Conservation (phyloP, 2,329 filamentous ascomycete genomes). For the Gaeumannomyces tritici region DNA sequence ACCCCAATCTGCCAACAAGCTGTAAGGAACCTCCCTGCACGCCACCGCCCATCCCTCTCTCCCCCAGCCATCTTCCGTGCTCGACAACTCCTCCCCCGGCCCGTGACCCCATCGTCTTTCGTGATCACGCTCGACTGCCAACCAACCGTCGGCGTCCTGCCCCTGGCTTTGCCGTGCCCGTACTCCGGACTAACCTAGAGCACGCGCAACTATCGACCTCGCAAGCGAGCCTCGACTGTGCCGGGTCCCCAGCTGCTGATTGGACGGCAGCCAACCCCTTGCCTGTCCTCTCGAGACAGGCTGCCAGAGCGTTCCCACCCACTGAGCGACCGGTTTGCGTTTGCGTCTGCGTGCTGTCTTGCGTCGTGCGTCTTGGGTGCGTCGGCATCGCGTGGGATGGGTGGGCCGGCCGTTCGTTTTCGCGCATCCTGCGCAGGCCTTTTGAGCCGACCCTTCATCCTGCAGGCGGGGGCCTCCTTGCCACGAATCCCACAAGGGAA, state of each 20-base stretch:
- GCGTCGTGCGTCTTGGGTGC: not conserved
- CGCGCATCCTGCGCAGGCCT: too few species aligned
- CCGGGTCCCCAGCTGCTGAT: not conserved
- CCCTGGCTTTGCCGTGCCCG: not conserved
- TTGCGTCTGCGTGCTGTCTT: not conserved
- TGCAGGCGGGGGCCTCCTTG: not conserved
- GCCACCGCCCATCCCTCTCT: not conserved
- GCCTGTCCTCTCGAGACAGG: not conserved
- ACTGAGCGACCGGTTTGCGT: not conserved
- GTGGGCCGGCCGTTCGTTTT: too few species aligned
- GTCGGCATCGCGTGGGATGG: not conserved
- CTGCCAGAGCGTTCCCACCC: not conserved
- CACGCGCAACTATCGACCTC: not conserved
- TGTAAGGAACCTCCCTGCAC: conserved; percentile 12
- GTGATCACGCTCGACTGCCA: not conserved
- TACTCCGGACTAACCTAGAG: too few species aligned
- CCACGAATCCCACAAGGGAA: too few species aligned
- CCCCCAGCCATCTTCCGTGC: conserved; percentile 3
- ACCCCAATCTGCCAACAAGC: not conserved
- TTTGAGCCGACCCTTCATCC: not conserved
- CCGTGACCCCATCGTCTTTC: not conserved
- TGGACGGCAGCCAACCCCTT: not conserved
- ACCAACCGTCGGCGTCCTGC: not conserved
- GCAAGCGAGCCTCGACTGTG: not conserved
- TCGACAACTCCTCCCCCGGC: conserved; percentile 8